Evolutionary conservation across 192 early-diverging fungal species (phyloP).

Genomic region (Phlyctochytrium planicorne): DNA sequence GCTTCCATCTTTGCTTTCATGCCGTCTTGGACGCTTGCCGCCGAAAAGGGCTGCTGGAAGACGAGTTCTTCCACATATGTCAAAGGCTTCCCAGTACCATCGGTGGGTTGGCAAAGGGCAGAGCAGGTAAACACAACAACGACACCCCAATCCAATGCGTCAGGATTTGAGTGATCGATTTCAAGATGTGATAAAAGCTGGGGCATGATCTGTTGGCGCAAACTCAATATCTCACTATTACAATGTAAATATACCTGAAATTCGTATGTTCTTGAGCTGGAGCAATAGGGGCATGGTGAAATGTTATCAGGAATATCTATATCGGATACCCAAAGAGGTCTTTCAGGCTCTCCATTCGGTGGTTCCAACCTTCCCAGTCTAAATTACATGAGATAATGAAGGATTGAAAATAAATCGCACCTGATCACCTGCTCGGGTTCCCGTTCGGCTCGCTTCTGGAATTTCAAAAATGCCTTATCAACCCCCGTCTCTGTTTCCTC

Average conservation of each 20-base stretch:
- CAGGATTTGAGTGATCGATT: slow-evolving; percentile 64
- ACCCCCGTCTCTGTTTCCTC: slow-evolving; percentile 70
- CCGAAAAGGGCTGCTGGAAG: slow-evolving; percentile 54
- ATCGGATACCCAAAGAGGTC: slow-evolving; percentile 82
- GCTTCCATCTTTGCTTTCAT: too few species aligned
- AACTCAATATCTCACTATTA: neutral
- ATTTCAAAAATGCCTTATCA: slow-evolving; percentile 85
- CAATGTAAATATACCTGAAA: slow-evolving; percentile 64
- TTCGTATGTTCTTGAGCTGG: slow-evolving; percentile 76
- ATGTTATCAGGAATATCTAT: slow-evolving; percentile 63
- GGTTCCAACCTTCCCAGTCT: neutral
- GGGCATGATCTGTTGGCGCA: slow-evolving; percentile 68
- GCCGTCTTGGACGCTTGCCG: neutral
- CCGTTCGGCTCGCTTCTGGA: slow-evolving; percentile 77
- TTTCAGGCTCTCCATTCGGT: slow-evolving; percentile 54
- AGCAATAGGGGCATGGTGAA: slow-evolving; percentile 71
- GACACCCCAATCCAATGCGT: slow-evolving; percentile 90
- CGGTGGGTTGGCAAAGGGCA: slow-evolving; percentile 63
- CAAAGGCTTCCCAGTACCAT: slow-evolving; percentile 19
- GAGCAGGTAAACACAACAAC: slow-evolving; percentile 85
- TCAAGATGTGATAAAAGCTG: slow-evolving; percentile 78
- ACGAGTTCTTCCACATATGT: slow-evolving; percentile 67
- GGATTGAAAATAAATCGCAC: slow-evolving; percentile 31
- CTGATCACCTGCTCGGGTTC: slow-evolving; percentile 86
- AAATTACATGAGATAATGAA: slow-evolving; percentile 10